These are phyloP conservation scores for Pichia pseudocactophila DNA, from an alignment of 805 yeast genomes.

Conservation along the genomic window DNA sequence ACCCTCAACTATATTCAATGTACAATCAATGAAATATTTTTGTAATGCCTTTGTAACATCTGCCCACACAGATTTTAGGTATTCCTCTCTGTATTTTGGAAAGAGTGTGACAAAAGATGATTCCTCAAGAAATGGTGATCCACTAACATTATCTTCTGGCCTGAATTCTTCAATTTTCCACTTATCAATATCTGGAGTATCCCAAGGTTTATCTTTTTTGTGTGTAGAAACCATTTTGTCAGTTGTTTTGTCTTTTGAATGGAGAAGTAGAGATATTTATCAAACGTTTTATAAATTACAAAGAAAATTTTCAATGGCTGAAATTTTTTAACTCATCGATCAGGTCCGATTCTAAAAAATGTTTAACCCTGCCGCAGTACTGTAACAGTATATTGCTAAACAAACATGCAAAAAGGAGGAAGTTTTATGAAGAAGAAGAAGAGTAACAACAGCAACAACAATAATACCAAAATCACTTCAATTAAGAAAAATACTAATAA, in stretches of 20 bases:
- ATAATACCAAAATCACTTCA: neutral
- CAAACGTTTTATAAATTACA: too few relatives aligned
- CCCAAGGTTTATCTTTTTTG: slow-evolving; percentile 97
- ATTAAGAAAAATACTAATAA: slow-evolving; percentile 4
- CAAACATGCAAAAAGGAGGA: neutral
- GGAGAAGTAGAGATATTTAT: too few relatives aligned
- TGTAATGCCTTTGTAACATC: slow-evolving; percentile 81
- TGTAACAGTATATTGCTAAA: too few relatives aligned
- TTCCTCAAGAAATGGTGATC: slow-evolving; percentile 89
- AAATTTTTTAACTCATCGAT: neutral
- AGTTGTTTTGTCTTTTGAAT: too few relatives aligned
- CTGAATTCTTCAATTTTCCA: slow-evolving; percentile 86
- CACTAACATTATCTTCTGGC: slow-evolving; percentile 81
- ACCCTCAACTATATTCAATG: slow-evolving; percentile 87
- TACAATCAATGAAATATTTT: slow-evolving; percentile 69
- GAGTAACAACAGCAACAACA: too few relatives aligned
- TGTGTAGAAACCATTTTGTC: slow-evolving; percentile 77
- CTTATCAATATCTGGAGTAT: slow-evolving; percentile 87
- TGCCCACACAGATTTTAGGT: slow-evolving; percentile 83
- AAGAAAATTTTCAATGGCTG: too few relatives aligned
- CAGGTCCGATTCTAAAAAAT: too few relatives aligned
- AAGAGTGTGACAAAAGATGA: slow-evolving; percentile 89
- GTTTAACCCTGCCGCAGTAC: too few relatives aligned
- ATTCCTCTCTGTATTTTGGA: slow-evolving; percentile 93
- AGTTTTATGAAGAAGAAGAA: neutral